Conservation (phyloP, 2,329 filamentous ascomycete species). For the Sporothrix luriei region DNA sequence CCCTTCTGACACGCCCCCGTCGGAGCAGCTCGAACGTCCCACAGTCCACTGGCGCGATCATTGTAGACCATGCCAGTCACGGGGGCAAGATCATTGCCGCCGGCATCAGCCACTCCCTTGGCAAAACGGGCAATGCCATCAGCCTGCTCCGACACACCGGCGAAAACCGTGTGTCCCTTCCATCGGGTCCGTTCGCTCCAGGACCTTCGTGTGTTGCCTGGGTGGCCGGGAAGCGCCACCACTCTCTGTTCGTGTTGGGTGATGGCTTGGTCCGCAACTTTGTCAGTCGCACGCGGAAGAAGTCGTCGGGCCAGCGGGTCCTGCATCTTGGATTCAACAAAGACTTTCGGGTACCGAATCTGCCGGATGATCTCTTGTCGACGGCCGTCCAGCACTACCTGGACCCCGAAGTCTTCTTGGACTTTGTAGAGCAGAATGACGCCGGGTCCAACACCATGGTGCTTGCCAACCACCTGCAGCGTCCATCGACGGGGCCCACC, state of each 20-base stretch:
- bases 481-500: slow-evolving; percentile 44
- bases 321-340: slow-evolving; percentile 61
- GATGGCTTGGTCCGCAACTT: slow-evolving; percentile 69
- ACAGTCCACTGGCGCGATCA: slow-evolving; percentile 48
- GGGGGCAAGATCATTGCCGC: slow-evolving; percentile 72
- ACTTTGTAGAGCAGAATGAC: slow-evolving; percentile 58
- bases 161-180: slow-evolving; percentile 73
- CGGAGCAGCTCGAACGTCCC: slow-evolving; percentile 52
- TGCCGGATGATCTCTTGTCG: slow-evolving; percentile 62
- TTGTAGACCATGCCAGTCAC: slow-evolving; percentile 66
- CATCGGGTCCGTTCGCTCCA: slow-evolving; percentile 56
- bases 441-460: slow-evolving; percentile 59
- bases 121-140: slow-evolving; percentile 70
- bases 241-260: slow-evolving; percentile 65
- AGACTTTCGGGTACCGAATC: slow-evolving; percentile 67
- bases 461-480: slow-evolving; percentile 48
- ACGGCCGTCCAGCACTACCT: slow-evolving; percentile 60
- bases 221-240: slow-evolving; percentile 63
- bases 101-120: slow-evolving; percentile 73
- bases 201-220: slow-evolving; percentile 65
- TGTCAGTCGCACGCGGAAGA: slow-evolving; percentile 58
- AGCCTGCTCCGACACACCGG: slow-evolving; percentile 72
- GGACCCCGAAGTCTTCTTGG: slow-evolving; percentile 59
- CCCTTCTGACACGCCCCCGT: slow-evolving; percentile 58
- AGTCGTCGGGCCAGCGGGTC: slow-evolving; percentile 56